Evolutionary conservation across 2,329 filamentous ascomycete genomes (phyloP).

Genomic region (Colletotrichum camelliae): DNA sequence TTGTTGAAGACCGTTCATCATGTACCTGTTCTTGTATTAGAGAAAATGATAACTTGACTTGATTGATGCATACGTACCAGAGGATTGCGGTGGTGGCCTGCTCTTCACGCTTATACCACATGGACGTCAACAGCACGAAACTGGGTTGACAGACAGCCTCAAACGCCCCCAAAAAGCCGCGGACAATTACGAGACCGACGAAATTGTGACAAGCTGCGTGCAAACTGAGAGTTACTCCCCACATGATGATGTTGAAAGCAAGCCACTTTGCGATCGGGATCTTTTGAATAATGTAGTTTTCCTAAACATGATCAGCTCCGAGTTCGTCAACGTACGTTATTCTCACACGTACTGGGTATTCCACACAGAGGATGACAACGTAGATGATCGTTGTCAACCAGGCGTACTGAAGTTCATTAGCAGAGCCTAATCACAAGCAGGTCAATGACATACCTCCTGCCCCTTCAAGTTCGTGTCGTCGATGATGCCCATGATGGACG

Average conservation of each 20-base stretch:
- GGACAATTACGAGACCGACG: constrained; percentile 41
- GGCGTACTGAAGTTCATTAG: constrained; percentile 31
- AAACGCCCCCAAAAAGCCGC: constrained; percentile 49
- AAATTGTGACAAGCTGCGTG: constrained; percentile 42
- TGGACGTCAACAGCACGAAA: constrained; percentile 44
- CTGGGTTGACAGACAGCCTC: constrained; percentile 51
- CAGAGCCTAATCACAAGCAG: background rate
- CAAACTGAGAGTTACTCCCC: constrained; percentile 43
- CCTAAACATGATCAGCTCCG: background rate
- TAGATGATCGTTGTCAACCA: constrained; percentile 44
- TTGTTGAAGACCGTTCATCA: constrained; percentile 39
- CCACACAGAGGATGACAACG: constrained; percentile 45
- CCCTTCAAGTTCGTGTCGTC: constrained; percentile 36
- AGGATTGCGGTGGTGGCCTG: constrained; percentile 29
- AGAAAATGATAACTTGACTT: too few species aligned
- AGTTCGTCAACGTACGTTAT: too few species aligned
- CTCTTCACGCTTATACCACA: constrained; percentile 43
- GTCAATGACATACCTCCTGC: constrained; percentile 18
- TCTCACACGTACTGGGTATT: constrained; percentile 41
- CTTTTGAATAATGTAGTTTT: constrained; percentile 37
- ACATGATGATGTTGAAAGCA: constrained; percentile 43
- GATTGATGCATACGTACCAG: background rate
- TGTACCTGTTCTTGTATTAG: constrained; percentile 31
- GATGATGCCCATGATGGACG: constrained; percentile 31
- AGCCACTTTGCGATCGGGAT: constrained; percentile 43